Percentiles rank a stretch among this genome's conserved stretches.
Conservation (phyloP, 2,329 filamentous ascomycete species). For the Colletotrichum noveboracense region DNA sequence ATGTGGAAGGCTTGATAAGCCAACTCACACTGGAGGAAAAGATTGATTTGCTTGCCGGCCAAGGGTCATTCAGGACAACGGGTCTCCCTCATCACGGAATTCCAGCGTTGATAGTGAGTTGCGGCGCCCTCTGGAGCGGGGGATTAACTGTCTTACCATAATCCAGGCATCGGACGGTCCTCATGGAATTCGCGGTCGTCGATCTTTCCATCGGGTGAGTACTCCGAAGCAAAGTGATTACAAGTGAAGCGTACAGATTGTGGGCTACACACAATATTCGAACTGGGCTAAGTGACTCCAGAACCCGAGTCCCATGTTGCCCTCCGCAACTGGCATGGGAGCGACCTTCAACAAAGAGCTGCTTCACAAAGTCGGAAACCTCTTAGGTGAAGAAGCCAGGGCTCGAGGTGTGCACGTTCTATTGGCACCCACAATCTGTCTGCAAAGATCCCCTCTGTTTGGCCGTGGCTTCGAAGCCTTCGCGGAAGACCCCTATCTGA, state of each 20-base stretch:
- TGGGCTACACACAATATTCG: neutral
- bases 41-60: conserved; percentile 21
- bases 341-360: conserved; percentile 67
- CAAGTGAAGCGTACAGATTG: neutral
- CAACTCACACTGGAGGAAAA: conserved; percentile 24
- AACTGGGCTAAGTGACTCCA: neutral
- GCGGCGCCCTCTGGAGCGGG: too few relatives aligned
- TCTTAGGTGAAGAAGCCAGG: conserved; percentile 58
- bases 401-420: conserved; percentile 74
- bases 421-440: conserved; percentile 67
- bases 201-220: conserved; percentile 5
- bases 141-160: neutral
- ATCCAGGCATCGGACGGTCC: conserved; percentile 10
- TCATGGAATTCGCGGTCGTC: conserved; percentile 15
- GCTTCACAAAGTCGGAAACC: conserved; percentile 58
- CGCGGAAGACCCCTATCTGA: conserved; percentile 51
- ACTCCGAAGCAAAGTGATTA: too few relatives aligned
- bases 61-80: conserved; percentile 17
- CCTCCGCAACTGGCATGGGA: conserved; percentile 43
- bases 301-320: conserved; percentile 29
- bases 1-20: conserved; percentile 15
- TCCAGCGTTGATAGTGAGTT: conserved; percentile 3
- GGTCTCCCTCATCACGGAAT: conserved; percentile 19
- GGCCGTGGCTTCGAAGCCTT: conserved; percentile 54
- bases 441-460: conserved; percentile 51